Conservation (phyloP, 1,284 basidiomycete species). For the Apiotrichum veenhuisii region DNA sequence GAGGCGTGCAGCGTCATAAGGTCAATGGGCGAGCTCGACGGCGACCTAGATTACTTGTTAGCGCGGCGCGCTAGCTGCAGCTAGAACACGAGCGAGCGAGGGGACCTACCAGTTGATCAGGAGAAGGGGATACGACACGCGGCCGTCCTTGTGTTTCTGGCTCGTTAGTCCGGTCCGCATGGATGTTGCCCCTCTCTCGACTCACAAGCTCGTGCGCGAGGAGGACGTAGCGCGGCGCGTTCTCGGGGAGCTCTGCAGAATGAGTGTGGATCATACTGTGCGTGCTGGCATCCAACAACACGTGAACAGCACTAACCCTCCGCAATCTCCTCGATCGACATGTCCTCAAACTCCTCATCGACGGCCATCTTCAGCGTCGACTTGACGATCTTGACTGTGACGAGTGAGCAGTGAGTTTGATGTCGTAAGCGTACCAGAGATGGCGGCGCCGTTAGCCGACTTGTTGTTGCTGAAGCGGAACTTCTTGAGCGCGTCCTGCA, state of each 20-base stretch:
- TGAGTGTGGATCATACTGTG: too few species aligned
- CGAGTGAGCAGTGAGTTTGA: background rate
- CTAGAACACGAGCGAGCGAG: background rate
- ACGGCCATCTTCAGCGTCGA: conserved; percentile 71
- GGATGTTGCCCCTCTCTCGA: background rate
- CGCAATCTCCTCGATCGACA: conserved; percentile 73
- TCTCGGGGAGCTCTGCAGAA: conserved; percentile 89
- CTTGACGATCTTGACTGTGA: conserved; percentile 84
- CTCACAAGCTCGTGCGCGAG: conserved; percentile 69
- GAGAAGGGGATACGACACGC: conserved; percentile 76
- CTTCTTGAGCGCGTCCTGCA: conserved; percentile 72
- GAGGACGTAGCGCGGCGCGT: conserved; percentile 80
- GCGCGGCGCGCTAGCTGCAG: too few species aligned
- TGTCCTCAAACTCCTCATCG: conserved; percentile 70
- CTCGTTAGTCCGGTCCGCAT: conserved; percentile 1
- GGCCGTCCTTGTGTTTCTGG: conserved; percentile 69
- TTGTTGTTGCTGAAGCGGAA: conserved; percentile 73
- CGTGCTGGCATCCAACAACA: background rate
- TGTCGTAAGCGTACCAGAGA: conserved; percentile 54
- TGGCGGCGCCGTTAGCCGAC: conserved; percentile 64
- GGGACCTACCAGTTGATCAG: conserved; percentile 70
- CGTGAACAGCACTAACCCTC: conserved; percentile 63
- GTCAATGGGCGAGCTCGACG: conserved; percentile 66
- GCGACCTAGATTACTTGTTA: conserved; percentile 48
- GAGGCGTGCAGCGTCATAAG: conserved; percentile 79